Percentiles rank a stretch among this genome's conserved stretches.
phyloP scores from a whole-genome alignment of 2,329 filamentous ascomycete species.

The Aspergillus chevalieri region DNA sequence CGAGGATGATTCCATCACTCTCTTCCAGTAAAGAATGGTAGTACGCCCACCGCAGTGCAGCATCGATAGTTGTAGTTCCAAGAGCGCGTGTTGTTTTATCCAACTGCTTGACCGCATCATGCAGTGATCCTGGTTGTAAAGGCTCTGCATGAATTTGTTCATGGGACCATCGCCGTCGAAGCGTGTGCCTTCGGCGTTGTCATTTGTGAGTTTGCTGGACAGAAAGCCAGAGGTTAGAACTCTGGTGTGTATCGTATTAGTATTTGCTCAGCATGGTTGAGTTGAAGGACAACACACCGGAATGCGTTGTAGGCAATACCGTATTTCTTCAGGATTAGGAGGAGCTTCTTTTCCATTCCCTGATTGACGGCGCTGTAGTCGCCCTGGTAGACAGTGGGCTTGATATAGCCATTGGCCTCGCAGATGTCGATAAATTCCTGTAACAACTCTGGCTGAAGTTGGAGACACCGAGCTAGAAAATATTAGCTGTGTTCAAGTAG shows the following conservation, averaged over 20 bases:
- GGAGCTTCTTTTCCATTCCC: conserved; percentile 28
- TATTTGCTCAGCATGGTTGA: not conserved
- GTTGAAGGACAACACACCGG: not conserved
- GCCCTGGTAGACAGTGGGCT: conserved; percentile 38
- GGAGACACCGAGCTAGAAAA: conserved; percentile 32
- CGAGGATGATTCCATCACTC: conserved; percentile 29
- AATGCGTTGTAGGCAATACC: conserved; percentile 6
- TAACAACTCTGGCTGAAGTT: conserved; percentile 29
- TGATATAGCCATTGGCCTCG: conserved; percentile 29
- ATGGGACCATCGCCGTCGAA: conserved; percentile 22
- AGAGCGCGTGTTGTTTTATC: conserved; percentile 18
- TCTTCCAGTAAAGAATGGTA: conserved; percentile 25
- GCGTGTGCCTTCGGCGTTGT: conserved; percentile 21
- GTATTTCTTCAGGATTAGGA: conserved; percentile 32
- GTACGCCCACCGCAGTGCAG: conserved; percentile 31
- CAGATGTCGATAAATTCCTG: conserved; percentile 27
- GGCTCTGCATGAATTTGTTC: conserved; percentile 15
- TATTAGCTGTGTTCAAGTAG: not conserved
- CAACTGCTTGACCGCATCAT: conserved; percentile 26
- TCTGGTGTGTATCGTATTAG: conserved; percentile 3
- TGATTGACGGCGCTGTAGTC: conserved; percentile 35
- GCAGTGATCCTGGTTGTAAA: conserved; percentile 26
- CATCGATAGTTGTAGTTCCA: conserved; percentile 24
- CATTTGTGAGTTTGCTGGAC: conserved; percentile 25
- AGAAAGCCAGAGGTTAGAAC: conserved; percentile 32